A percentile compares a stretch with the other conserved stretches of the same genome.
Evolutionary conservation across 306 rosid genomes (phyloP).

Genomic region (Prunus dulcis): DNA sequence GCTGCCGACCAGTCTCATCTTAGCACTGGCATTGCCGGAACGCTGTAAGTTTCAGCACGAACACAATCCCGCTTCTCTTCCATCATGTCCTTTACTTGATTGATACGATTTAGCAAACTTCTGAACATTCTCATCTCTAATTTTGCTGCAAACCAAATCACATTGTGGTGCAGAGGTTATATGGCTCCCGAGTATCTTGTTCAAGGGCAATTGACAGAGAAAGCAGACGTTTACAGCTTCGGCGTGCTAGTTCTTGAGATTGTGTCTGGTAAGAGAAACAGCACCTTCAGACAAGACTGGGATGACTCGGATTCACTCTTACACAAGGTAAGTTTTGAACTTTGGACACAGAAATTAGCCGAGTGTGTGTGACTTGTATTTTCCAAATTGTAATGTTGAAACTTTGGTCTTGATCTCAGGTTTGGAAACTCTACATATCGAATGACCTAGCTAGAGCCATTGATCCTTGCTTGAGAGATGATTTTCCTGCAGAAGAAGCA

Average conservation of each 20-base stretch:
- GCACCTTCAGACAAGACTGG: constrained; percentile 41
- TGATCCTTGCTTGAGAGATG: constrained; percentile 51
- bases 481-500: constrained; percentile 46
- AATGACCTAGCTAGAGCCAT: constrained; percentile 45
- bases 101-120: too few relatives aligned
- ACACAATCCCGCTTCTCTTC: too few relatives aligned
- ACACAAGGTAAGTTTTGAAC: constrained; percentile 50
- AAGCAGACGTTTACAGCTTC: constrained; percentile 77
- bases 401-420: constrained; percentile 36
- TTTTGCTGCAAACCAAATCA: neutral
- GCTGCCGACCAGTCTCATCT: constrained; percentile 69
- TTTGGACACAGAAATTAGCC: neutral
- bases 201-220: constrained; percentile 85
- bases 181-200: constrained; percentile 93
- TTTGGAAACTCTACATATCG: constrained; percentile 59
- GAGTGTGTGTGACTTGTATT: too few relatives aligned
- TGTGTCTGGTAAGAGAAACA: constrained; percentile 64
- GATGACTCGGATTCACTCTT: constrained; percentile 55
- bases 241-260: constrained; percentile 87
- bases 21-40: constrained; percentile 91
- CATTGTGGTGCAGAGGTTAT: constrained; percentile 52
- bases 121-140: neutral
- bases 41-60: constrained; percentile 55
- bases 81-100: too few relatives aligned
- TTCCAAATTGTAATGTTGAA: neutral